Conservation (phyloP, 495 filamentous ascomycete genomes). For the Hyphodiscus hymeniophilus region DNA sequence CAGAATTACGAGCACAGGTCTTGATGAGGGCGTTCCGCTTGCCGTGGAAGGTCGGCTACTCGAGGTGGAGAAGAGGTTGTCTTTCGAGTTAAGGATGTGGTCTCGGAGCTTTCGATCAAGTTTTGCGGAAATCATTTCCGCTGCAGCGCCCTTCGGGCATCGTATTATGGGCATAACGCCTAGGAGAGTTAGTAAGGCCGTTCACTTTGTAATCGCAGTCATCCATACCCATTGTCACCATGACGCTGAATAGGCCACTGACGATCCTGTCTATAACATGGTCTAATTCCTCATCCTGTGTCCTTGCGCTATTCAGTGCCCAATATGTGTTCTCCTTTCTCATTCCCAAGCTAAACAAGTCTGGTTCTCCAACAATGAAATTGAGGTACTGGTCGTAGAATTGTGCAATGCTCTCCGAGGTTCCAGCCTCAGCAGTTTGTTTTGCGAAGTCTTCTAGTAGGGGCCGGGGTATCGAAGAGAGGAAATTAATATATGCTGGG, state of each 20-base stretch:
- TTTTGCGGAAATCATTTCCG: conserved; percentile 88
- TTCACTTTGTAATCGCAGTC: not conserved
- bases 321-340: conserved; percentile 80
- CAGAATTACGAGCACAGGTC: conserved; percentile 81
- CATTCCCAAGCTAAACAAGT: conserved; percentile 89
- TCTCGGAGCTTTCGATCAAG: conserved; percentile 93
- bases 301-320: conserved; percentile 87
- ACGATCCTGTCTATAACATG: conserved; percentile 82
- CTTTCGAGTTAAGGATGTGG: conserved; percentile 93
- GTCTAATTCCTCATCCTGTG: conserved; percentile 85
- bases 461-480: conserved; percentile 86
- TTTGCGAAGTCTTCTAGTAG: conserved; percentile 93
- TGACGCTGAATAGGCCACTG: conserved; percentile 90
- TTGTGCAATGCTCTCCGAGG: conserved; percentile 80
- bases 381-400: conserved; percentile 98
- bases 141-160: conserved; percentile 84
- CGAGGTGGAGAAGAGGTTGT: conserved; percentile 74
- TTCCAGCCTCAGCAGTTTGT: conserved; percentile 73
- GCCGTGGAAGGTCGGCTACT: conserved; percentile 37
- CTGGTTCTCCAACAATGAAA: conserved; percentile 92
- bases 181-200: conserved; percentile 34
- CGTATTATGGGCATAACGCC: conserved; percentile 83
- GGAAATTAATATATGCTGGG: conserved; percentile 93
- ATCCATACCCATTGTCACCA: conserved; percentile 79
- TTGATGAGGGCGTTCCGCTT: conserved; percentile 51